Evolutionary conservation across 306 rosid genomes (phyloP).

Genomic region (Herpetospermum pedunculosum): DNA sequence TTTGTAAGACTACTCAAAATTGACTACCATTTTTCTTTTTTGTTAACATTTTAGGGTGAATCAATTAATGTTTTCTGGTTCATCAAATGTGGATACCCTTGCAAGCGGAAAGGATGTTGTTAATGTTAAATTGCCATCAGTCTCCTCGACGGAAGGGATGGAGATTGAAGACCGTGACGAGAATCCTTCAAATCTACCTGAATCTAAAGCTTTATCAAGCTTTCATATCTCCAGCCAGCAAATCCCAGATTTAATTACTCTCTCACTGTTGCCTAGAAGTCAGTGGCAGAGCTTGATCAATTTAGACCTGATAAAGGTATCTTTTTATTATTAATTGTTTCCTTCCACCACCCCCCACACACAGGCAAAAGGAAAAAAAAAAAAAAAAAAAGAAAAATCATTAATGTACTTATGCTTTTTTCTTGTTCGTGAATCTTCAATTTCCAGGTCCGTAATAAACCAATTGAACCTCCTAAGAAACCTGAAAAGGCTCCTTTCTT

Average conservation of each 20-base stretch:
- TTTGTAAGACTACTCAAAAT: neutral
- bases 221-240: slow-evolving; percentile 37
- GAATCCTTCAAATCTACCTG: slow-evolving; percentile 19
- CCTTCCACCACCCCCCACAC: neutral
- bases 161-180: slow-evolving; percentile 30
- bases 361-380: neutral
- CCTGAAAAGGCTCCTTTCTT: slow-evolving; percentile 96
- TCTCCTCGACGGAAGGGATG: slow-evolving; percentile 42
- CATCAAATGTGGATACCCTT: slow-evolving; percentile 50
- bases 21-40: neutral
- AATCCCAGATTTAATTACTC: slow-evolving; percentile 77
- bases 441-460: slow-evolving; percentile 77
- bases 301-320: slow-evolving; percentile 84
- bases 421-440: slow-evolving; percentile 2
- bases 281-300: slow-evolving; percentile 95
- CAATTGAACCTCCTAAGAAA: slow-evolving; percentile 86
- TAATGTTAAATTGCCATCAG: slow-evolving; percentile 65
- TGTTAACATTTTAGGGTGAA: slow-evolving; percentile 34
- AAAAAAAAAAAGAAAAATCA: neutral
- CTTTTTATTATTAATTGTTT: neutral
- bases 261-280: slow-evolving; percentile 78
- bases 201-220: slow-evolving; percentile 23
- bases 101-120: slow-evolving; percentile 77
- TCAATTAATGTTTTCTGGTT: slow-evolving; percentile 53
- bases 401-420: neutral